Conservation (phyloP, 106 monocot species). For the Platanthera guangdongensis region DNA sequence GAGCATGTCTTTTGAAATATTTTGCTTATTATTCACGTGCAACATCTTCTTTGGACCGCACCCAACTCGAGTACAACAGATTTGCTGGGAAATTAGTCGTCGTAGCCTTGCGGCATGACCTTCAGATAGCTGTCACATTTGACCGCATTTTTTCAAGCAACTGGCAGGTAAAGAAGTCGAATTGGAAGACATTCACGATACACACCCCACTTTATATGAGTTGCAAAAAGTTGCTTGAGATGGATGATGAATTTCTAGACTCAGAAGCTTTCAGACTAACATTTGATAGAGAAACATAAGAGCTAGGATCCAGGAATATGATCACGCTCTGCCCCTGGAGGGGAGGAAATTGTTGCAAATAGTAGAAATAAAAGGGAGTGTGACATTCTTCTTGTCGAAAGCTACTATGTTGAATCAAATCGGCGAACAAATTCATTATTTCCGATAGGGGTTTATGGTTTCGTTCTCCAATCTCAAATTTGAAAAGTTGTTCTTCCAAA, state of each 20-base stretch:
- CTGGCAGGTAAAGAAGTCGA: no score
- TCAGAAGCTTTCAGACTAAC: conserved; percentile 56
- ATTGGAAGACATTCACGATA: conserved; percentile 56
- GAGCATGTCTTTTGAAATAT: no score
- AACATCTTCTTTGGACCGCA: no score
- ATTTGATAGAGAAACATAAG: conserved; percentile 45
- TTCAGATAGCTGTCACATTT: no score
- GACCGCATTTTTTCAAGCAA: no score
- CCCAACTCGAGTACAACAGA: no score
- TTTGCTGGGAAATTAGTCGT: no score
- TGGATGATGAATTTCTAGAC: conserved; percentile 57
- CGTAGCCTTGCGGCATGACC: no score
- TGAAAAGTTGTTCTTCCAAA: conserved; percentile 37
- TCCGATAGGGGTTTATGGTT: conserved; percentile 51
- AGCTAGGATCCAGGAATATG: conserved; percentile 25
- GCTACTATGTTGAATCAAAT: conserved; percentile 53
- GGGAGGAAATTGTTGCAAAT: conserved; percentile 57
- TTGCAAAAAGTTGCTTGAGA: conserved; percentile 61
- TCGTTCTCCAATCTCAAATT: conserved; percentile 24
- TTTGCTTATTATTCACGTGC: no score
- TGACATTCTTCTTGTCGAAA: conserved; percentile 43
- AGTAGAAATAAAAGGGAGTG: conserved; percentile 51
- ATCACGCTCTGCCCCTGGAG: conserved; percentile 54
- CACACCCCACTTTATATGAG: conserved; percentile 61
- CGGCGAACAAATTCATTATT: conserved; percentile 38